Base-by-base conservation (phyloP, 2,329 filamentous ascomycete genomes). In the Ilyonectria robusta region DNA sequence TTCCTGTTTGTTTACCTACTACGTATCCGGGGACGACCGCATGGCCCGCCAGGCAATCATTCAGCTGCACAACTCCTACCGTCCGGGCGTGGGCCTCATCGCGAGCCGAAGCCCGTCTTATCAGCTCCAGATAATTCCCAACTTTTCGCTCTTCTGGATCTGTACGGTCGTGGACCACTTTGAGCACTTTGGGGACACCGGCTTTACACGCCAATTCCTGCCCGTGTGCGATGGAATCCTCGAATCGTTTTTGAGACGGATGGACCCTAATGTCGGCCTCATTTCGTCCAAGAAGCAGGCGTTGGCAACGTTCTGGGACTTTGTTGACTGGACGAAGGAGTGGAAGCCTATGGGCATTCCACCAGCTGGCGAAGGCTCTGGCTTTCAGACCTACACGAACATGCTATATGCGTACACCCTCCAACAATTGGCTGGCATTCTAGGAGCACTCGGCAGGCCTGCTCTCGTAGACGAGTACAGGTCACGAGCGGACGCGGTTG, bases 371-470 rank as follows among this genome's bases (percentile, higher is more conserved):
- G 69, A 78, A 9, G 69, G 67, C 10, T 77, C 78, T 2, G 81
- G 81, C 35, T 61, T 77, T 5, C 78, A 80, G 13, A 59, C 65
- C 1, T 67, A 40, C 35, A 67, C 65, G 1, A 67, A 56, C 6
- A 21, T 19, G 54, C 81, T 82, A 0, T 84, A 82, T 62, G 80
- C 79, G 0, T 81, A 79, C 44, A 75, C 77, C 0, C 72, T 84
- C 6, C 44, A 17, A 47, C 44, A 47, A 5, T 23, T 47, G 21
- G 44, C 44, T 4, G 11, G 15, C 4, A 26, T 47, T 21, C 5
- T 47, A 2, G 44, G 19, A 6, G 19, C 26, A 2, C 15, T 26
- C 11, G 44, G 44, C 44, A 47, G 44, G 7, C 44, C 44, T 0
- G 73, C 73, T 8, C 21, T 47, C 3, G 7, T 11, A 21, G 9